A percentile compares a stretch with the other conserved stretches of the same genome.
These are phyloP conservation scores for Chlorophyllum brunneum DNA, from an alignment of 768 basidiomycete species.

Conservation along the genomic window DNA sequence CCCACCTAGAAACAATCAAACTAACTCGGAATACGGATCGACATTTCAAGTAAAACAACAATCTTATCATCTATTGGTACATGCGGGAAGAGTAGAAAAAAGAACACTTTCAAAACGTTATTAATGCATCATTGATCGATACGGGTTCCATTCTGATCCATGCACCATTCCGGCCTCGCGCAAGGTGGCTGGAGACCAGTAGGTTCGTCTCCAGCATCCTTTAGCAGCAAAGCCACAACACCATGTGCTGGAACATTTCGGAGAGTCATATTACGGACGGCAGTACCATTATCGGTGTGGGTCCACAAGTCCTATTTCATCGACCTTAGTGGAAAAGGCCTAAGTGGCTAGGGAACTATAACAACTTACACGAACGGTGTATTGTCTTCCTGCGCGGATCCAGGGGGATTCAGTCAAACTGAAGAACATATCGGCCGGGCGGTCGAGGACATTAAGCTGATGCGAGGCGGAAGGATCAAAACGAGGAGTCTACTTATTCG, in stretches of 20 bases:
- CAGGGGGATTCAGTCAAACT: constrained; percentile 66
- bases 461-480: not conserved
- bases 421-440: constrained; percentile 56
- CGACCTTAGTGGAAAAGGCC: not conserved
- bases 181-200: constrained; percentile 54
- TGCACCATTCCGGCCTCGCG: constrained; percentile 55
- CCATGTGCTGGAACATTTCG: constrained; percentile 60
- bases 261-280: constrained; percentile 53
- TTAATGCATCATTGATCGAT: constrained; percentile 21
- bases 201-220: constrained; percentile 67
- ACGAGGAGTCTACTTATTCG: not conserved
- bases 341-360: not conserved
- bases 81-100: too few species aligned
- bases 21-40: too few species aligned
- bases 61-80: too few species aligned
- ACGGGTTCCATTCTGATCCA: constrained; percentile 50
- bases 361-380: constrained; percentile 59
- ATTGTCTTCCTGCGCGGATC: constrained; percentile 64
- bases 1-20: too few species aligned
- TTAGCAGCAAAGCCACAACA: constrained; percentile 61
- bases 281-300: constrained; percentile 68
- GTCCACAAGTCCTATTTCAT: constrained; percentile 60
- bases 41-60: too few species aligned
- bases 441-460: constrained; percentile 57
- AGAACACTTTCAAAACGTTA: not conserved